Conservation (phyloP, 2,329 filamentous ascomycete genomes). For the Neonectria neomacrospora region DNA sequence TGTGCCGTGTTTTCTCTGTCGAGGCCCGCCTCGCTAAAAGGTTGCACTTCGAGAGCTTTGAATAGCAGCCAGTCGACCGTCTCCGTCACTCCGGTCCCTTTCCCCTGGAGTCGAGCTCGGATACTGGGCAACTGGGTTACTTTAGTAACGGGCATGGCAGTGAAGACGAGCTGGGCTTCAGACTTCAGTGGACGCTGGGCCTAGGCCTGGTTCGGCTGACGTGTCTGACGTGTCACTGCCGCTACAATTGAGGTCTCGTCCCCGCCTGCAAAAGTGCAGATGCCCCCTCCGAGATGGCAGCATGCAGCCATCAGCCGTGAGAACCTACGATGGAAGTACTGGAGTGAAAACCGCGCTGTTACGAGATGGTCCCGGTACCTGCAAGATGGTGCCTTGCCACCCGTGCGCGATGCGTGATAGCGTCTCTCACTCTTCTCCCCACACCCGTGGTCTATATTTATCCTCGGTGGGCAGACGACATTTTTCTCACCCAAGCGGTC, state of each 20-base stretch:
- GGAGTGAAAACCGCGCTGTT: background rate
- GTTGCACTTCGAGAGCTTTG: background rate
- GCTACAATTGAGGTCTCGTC: conserved; percentile 14
- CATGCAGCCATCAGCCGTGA: conserved; percentile 15
- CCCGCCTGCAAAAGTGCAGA: conserved; percentile 16
- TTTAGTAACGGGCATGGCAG: background rate
- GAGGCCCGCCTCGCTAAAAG: background rate
- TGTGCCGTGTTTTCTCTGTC: background rate
- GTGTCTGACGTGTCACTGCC: conserved; percentile 36
- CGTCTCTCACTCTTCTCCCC: background rate
- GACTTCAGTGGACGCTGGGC: background rate
- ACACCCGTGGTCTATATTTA: conserved; percentile 21
- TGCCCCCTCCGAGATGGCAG: conserved; percentile 15
- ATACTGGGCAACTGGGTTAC: background rate
- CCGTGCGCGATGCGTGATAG: conserved; percentile 12
- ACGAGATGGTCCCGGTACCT: conserved; percentile 18
- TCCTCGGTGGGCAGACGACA: background rate
- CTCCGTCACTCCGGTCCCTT: background rate
- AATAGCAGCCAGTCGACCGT: background rate
- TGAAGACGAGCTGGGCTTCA: background rate
- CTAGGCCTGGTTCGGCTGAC: conserved; percentile 25
- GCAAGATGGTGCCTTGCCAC: conserved; percentile 14
- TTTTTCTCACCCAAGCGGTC: background rate
- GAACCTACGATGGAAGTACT: conserved; percentile 3
- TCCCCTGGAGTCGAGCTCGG: background rate